Base-by-base conservation (phyloP, 345 rosid species). In the Hypericum perforatum region DNA sequence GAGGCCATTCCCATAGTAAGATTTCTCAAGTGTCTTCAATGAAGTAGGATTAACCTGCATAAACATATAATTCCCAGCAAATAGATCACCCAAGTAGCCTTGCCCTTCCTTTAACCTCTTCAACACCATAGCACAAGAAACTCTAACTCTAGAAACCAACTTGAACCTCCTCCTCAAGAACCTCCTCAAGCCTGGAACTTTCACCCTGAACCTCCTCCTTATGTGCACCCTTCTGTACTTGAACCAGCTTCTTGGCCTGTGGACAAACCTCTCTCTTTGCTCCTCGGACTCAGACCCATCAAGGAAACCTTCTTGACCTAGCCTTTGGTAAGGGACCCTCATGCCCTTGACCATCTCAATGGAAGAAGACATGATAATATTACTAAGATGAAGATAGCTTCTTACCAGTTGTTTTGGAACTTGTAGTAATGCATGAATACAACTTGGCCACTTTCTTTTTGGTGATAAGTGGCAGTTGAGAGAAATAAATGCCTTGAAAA, bases 61-160 rank as follows among this genome's bases (percentile, higher is more conserved):
- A 70, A 86, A 79, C 37, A 86, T 70, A 63, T 80, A 86, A 16
- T 83, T 86, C 41, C 86, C 95, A 59, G 86, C 80, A 66, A 86
- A 82, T 36, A 86, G 76, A 69, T 86, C 95, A 39, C 82, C 82
- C 61, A 82, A 70, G 63, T 79, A 81, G 54, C 74, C 63, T 61
- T 74, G 79, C 39, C 91, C 71, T 49, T 77, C 78, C 53, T 72
- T 82, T 50, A 82, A 61, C 55, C 95, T 82, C 79, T 72, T 75
- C 72, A 81, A 3, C 41, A 82, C 29, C 41, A 67, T 80, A 6
- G 61, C 65, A 57, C 76, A 64, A 8, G 80, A 67, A n/a, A 22
- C 0, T 14, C 75, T 69, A 6, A 68, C 32, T 16, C 45, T 50
- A 32, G 65, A 36, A 5, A 67, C 69, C 43, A 67, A 16, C 59